Conservation (phyloP, 768 basidiomycete genomes). For the Tephrocybe sp. region DNA sequence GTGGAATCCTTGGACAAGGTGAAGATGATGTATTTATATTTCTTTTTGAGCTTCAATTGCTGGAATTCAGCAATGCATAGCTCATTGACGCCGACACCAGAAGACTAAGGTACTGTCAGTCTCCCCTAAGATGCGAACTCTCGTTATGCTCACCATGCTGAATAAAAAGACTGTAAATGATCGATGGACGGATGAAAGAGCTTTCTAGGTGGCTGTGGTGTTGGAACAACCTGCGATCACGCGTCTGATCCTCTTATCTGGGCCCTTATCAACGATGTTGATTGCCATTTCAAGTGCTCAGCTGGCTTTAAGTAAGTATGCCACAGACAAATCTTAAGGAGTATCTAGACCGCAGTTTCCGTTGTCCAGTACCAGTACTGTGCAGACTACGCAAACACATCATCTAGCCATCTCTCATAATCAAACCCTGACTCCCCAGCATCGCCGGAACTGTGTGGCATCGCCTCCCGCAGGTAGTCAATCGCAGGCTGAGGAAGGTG, state of each 20-base stretch:
- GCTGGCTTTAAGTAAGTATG: too few species aligned
- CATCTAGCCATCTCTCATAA: conserved; percentile 80
- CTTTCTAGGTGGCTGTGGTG: conserved; percentile 27
- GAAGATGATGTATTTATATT: conserved; percentile 84
- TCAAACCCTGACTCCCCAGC: conserved; percentile 71
- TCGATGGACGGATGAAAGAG: conserved; percentile 27
- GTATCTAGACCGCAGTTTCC: background rate
- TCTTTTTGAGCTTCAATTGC: conserved; percentile 74
- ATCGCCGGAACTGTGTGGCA: conserved; percentile 61
- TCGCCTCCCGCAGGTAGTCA: conserved; percentile 78
- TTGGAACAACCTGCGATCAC: conserved; percentile 19
- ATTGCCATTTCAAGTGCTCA: too few species aligned
- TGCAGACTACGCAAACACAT: conserved; percentile 61
- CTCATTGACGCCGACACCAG: conserved; percentile 62
- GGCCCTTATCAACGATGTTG: background rate
- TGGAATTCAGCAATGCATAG: conserved; percentile 63
- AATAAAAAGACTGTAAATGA: conserved; percentile 19
- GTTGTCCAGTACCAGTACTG: background rate
- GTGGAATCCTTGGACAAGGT: conserved; percentile 56
- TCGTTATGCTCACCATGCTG: conserved; percentile 27
- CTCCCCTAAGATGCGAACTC: background rate
- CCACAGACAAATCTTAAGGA: too few species aligned
- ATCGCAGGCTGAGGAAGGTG: conserved; percentile 74
- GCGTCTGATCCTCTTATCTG: conserved; percentile 19
- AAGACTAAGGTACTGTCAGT: conserved; percentile 39